Evolutionary conservation across 768 basidiomycete genomes (phyloP).

Genomic region (Xanthoconium purpureum): DNA sequence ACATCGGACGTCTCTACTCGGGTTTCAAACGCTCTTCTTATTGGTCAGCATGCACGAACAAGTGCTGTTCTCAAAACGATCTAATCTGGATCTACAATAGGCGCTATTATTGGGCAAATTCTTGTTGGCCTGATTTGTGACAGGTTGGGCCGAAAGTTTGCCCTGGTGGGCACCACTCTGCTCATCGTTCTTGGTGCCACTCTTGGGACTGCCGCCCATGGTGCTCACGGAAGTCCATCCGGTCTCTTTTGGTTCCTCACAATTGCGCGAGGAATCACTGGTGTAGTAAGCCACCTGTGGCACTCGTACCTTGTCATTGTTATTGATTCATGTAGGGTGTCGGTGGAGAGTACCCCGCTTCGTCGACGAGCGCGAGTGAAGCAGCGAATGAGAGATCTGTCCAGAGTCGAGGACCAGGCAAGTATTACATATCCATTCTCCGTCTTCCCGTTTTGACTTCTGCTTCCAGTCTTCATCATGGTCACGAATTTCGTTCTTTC

Average conservation of each 20-base stretch:
- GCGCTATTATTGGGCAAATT: constrained; percentile 60
- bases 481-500: constrained; percentile 70
- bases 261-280: constrained; percentile 66
- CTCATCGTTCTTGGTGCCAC: constrained; percentile 69
- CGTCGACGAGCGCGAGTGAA: constrained; percentile 65
- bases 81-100: constrained; percentile 29
- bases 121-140: constrained; percentile 70
- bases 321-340: constrained; percentile 46
- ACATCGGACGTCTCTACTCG: constrained; percentile 60
- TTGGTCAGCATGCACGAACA: constrained; percentile 43
- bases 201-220: constrained; percentile 66
- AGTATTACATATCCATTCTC: constrained; percentile 28
- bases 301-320: neutral
- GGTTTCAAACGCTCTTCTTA: constrained; percentile 66
- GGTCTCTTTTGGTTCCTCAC: constrained; percentile 78
- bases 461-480: constrained; percentile 59
- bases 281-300: constrained; percentile 43
- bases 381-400: constrained; percentile 69
- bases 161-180: constrained; percentile 63
- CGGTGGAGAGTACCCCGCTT: constrained; percentile 76
- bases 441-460: neutral
- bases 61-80: neutral
- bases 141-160: constrained; percentile 70
- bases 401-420: constrained; percentile 52
- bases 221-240: constrained; percentile 48